Percentiles rank a stretch among this genome's conserved stretches.
Conservation (phyloP, 2,329 filamentous ascomycete species). For the Fusarium fujikuroi region DNA sequence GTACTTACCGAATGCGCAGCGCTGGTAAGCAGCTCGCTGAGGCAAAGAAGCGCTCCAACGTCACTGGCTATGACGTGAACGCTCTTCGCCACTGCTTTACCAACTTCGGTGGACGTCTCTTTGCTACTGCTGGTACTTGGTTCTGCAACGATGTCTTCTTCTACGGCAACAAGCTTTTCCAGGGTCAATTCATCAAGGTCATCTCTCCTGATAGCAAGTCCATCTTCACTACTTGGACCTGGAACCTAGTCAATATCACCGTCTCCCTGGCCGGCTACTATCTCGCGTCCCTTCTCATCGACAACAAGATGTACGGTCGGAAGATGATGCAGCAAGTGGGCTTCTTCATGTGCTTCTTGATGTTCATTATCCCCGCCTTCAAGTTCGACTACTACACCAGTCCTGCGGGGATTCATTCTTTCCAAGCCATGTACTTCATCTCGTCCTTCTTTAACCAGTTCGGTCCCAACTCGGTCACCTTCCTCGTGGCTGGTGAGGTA, state of each 20-base stretch:
- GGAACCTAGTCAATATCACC: conserved; percentile 91
- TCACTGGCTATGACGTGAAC: conserved; percentile 92
- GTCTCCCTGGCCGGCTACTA: conserved; percentile 92
- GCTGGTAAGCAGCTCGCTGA: conserved; percentile 83
- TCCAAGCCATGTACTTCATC: conserved; percentile 98
- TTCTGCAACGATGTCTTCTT: conserved; percentile 99
- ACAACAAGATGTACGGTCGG: conserved; percentile 96
- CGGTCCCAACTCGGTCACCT: conserved; percentile 94
- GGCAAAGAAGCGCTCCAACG: conserved; percentile 85
- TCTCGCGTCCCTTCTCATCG: conserved; percentile 85
- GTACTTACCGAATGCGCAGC: conserved; percentile 92
- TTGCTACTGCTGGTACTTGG: conserved; percentile 90
- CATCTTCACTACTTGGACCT: conserved; percentile 88
- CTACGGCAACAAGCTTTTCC: conserved; percentile 99
- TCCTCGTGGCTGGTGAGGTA: conserved; percentile 96
- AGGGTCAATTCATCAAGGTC: conserved; percentile 87
- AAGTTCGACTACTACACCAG: conserved; percentile 85
- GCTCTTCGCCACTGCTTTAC: conserved; percentile 82
- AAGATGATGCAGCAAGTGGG: conserved; percentile 97
- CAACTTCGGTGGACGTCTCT: conserved; percentile 85
- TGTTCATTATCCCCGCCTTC: conserved; percentile 93
- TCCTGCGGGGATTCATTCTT: conserved; percentile 77
- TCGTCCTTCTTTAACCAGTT: conserved; percentile 99
- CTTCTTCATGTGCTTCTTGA: conserved; percentile 91
- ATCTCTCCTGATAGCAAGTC: conserved; percentile 76